These are phyloP conservation scores for Lactuca sativa DNA, from an alignment of 129 eudicot genomes.

Conservation along the genomic window DNA sequence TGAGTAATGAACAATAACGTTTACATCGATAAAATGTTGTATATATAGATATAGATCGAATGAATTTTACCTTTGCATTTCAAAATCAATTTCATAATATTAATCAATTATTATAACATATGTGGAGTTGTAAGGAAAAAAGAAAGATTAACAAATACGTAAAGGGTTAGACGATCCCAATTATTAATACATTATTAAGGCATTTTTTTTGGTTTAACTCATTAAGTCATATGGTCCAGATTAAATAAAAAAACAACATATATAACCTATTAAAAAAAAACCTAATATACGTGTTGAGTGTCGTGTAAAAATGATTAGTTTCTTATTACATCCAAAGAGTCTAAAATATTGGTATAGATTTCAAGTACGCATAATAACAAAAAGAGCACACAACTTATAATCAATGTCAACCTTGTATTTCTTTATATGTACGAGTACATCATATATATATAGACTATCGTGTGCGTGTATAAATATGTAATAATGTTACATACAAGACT, in stretches of 20 bases:
- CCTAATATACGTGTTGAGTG: background rate
- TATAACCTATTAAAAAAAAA: background rate
- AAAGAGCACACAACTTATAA: background rate
- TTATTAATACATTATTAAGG: background rate
- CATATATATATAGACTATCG: background rate
- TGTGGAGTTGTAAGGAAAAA: background rate
- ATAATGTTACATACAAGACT: slow-evolving; percentile 3
- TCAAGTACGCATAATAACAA: background rate
- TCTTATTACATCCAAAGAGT: background rate
- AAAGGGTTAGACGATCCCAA: background rate
- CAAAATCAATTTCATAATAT: background rate
- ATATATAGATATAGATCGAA: background rate
- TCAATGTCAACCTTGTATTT: background rate
- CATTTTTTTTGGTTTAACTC: background rate
- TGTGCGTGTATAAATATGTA: background rate
- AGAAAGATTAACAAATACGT: too few relatives aligned
- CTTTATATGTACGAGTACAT: slow-evolving; percentile 9
- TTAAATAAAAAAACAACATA: too few relatives aligned
- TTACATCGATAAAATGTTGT: too few relatives aligned
- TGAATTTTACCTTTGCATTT: background rate
- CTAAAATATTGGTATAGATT: background rate
- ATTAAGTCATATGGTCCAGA: background rate
- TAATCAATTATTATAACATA: too few relatives aligned
- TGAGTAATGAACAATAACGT: background rate
- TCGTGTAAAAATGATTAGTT: background rate